Evolutionary conservation across 495 filamentous ascomycete species (phyloP).

Genomic region (Apiosordaria backusii): DNA sequence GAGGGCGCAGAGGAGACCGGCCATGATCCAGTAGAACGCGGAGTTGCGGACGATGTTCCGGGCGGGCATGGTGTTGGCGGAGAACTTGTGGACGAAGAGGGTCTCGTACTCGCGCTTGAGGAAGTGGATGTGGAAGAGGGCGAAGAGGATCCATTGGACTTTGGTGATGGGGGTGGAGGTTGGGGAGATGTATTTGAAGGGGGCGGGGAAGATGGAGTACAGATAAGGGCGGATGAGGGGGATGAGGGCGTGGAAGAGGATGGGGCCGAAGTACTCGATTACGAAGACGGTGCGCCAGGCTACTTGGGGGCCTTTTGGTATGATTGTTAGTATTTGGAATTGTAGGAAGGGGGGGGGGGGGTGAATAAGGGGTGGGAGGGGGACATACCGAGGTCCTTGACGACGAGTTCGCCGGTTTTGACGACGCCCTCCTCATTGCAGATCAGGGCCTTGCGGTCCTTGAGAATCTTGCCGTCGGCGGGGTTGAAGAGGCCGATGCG

Average conservation of each 20-base stretch:
- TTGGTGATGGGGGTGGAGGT: conserved; percentile 48
- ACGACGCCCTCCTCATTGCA: conserved; percentile 62
- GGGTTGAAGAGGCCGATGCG: conserved; percentile 68
- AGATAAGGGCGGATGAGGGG: conserved; percentile 70
- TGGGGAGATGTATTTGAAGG: conserved; percentile 40
- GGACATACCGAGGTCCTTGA: conserved; percentile 85
- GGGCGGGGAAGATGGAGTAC: conserved; percentile 55
- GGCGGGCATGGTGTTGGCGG: conserved; percentile 84
- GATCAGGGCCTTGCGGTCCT: conserved; percentile 53
- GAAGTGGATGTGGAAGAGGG: conserved; percentile 77
- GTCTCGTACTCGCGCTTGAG: conserved; percentile 94
- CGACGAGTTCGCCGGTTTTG: conserved; percentile 68
- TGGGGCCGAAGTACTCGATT: conserved; percentile 92
- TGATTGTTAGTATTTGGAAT: conserved; percentile 19
- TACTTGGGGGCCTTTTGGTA: conserved; percentile 72
- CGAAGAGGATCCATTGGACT: conserved; percentile 67
- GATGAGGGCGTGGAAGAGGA: conserved; percentile 72
- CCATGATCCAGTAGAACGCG: conserved; percentile 82
- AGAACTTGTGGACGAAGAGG: conserved; percentile 92
- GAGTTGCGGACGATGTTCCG: conserved; percentile 88
- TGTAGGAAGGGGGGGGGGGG: not conserved
- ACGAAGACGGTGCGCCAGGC: conserved; percentile 92
- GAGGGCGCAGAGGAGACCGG: conserved; percentile 77
- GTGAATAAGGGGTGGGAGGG: conserved; percentile 2
- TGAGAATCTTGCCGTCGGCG: conserved; percentile 59